phyloP scores from a whole-genome alignment of 1,284 basidiomycete species.

The Trametes pubescens region DNA sequence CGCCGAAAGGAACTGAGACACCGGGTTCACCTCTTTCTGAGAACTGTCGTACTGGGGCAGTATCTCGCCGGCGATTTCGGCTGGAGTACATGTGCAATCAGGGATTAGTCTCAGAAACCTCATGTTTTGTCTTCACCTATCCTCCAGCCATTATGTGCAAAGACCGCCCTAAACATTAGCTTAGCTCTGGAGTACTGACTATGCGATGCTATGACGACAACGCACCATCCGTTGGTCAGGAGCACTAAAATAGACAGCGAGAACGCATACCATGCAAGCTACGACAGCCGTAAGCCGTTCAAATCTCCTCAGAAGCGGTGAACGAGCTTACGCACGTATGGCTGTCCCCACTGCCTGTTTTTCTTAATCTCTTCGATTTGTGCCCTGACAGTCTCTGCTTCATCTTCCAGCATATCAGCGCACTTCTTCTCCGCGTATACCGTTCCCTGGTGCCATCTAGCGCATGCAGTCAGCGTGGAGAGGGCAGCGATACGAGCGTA shows the following conservation, averaged over 20 bases:
- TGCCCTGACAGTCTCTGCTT: conserved; percentile 19
- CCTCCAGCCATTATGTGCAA: conserved; percentile 39
- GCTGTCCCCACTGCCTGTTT: conserved; percentile 38
- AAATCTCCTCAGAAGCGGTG: too few relatives aligned
- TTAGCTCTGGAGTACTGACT: neutral
- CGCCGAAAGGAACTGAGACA: conserved; percentile 39
- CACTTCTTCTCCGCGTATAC: conserved; percentile 37
- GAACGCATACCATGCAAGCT: conserved; percentile 43
- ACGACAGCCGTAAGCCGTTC: neutral
- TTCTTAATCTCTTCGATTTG: conserved; percentile 38
- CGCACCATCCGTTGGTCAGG: conserved; percentile 42
- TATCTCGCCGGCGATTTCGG: conserved; percentile 16
- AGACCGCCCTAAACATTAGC: conserved; percentile 35
- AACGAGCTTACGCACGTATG: conserved; percentile 33
- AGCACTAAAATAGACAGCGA: conserved; percentile 37
- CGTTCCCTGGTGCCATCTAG: conserved; percentile 42
- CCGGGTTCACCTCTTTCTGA: conserved; percentile 24
- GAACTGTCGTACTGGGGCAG: neutral
- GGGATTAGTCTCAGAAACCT: too few relatives aligned
- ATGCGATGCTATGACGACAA: neutral
- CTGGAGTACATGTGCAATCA: neutral
- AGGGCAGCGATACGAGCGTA: too few relatives aligned
- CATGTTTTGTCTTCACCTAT: too few relatives aligned
- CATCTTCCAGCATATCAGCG: conserved; percentile 7
- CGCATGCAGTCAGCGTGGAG: too few relatives aligned